Evolutionary conservation across 352 stramenopile genomes (phyloP), one percentile per base, ranked within the genome.

Genomic region (Globisporangium ultimum): DNA sequence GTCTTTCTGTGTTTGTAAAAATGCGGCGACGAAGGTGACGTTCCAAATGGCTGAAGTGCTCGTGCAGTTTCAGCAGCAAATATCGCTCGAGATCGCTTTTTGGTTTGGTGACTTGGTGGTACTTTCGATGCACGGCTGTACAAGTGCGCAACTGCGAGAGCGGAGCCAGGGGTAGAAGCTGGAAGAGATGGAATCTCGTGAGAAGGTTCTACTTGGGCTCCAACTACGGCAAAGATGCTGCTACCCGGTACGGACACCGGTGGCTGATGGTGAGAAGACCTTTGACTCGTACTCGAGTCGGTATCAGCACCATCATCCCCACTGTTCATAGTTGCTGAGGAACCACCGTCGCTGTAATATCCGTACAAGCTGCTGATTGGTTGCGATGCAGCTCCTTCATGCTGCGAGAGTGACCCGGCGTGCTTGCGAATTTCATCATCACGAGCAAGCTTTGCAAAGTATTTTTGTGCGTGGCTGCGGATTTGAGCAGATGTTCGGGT

Each of bases 401-500:
- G 42, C 9, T 61, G 52, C 53, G 58, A 15, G 14, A 51, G 53
- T 2, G 71, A 48, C 14, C 65, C 73, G 49, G 60, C 79, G 32
- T 79, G 71, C 53, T 80, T 87, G 28, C 76, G 71, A 53, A 84
- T 66, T 60, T 92, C 77, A 22, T 89, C 78, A 52, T 95, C 86
- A 12, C 86, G 84, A 2, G 86, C 78, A 13, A 95, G 76, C 53
- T 93, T 95, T 18, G 84, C 83, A 65, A 95, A 95, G 56, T 95
- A 95, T 58, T 95, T 95, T 63, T 95, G 84, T 9, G 84, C 84
- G 57, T 93, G 84, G 52, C 80, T 93, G 17, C 84, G 82, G 48
- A 93, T 93, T 63, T 93, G 86, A 22, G 84, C 86, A 13, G 86
- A 92, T 45, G 84, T 93, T n/a, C 86, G 80, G 2, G 86, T 93